Conservation (phyloP, 805 yeast genomes). For the Wickerhamiella azyma region DNA sequence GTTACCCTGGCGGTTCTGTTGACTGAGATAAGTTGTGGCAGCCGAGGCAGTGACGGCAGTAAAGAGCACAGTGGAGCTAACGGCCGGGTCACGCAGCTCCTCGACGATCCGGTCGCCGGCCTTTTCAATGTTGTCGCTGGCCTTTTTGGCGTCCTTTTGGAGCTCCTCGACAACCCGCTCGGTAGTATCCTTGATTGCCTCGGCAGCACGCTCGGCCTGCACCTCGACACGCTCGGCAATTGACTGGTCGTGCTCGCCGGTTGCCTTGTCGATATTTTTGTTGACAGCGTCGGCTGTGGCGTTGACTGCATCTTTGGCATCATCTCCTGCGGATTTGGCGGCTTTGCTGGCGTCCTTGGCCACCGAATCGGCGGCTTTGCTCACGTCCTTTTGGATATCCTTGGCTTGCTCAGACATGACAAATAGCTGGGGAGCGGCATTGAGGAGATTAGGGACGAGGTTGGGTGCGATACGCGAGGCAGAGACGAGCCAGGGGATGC, state of each 20-base stretch:
- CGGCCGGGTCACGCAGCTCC: constrained; percentile 21
- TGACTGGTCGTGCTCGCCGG: constrained; percentile 8
- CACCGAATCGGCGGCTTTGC: constrained; percentile 1
- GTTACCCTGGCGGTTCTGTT: constrained; percentile 21
- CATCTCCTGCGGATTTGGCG: background rate
- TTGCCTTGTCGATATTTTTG: constrained; percentile 4
- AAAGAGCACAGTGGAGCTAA: constrained; percentile 20
- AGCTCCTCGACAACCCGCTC: constrained; percentile 7
- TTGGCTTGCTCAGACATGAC: background rate
- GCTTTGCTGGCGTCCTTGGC: constrained; percentile 2
- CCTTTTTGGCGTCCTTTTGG: constrained; percentile 8
- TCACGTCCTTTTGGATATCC: background rate
- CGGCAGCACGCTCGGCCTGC: constrained; percentile 10
- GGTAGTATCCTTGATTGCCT: constrained; percentile 8
- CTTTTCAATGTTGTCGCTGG: constrained; percentile 13
- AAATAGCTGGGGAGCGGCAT: too few relatives aligned
- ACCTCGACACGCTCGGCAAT: constrained; percentile 3
- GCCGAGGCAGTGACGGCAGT: constrained; percentile 21
- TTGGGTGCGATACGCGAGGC: too few relatives aligned
- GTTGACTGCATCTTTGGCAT: constrained; percentile 1
- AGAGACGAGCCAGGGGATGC: too few relatives aligned
- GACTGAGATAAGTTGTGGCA: constrained; percentile 20
- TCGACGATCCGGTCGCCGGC: constrained; percentile 16
- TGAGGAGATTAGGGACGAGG: too few relatives aligned
- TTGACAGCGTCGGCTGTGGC: constrained; percentile 1